Conservation (phyloP, 768 basidiomycete genomes). For the Clitopilus passeckerianus region DNA sequence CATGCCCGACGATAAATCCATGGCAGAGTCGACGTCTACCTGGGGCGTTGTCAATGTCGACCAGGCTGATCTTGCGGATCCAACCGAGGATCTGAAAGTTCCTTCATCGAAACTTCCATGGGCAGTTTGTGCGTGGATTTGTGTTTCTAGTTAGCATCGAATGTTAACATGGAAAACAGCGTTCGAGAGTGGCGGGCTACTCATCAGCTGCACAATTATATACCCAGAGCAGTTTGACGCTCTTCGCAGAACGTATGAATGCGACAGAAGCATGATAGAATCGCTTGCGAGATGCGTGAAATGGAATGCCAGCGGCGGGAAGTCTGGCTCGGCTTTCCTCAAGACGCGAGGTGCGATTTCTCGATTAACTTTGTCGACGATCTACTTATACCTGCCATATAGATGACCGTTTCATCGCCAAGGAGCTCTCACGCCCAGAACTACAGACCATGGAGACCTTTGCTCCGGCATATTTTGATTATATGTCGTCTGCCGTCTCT, state of each 20-base stretch:
- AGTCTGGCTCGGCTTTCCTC: constrained; percentile 94
- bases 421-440: constrained; percentile 88
- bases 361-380: neutral
- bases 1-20: constrained; percentile 88
- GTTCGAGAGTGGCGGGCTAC: constrained; percentile 85
- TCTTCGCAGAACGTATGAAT: constrained; percentile 86
- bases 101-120: constrained; percentile 78
- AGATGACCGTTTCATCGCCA: constrained; percentile 99
- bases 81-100: constrained; percentile 70
- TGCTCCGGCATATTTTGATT: constrained; percentile 96
- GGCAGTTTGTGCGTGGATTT: constrained; percentile 62
- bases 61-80: constrained; percentile 55
- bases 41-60: constrained; percentile 93
- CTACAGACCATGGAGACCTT: constrained; percentile 95
- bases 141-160: neutral
- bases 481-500: constrained; percentile 91
- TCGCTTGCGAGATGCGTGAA: constrained; percentile 91
- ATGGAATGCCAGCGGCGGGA: constrained; percentile 94
- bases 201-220: constrained; percentile 90
- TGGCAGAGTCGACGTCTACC: constrained; percentile 79
- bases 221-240: constrained; percentile 98
- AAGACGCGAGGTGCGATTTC: constrained; percentile 77
- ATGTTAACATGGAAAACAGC: constrained; percentile 35
- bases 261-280: constrained; percentile 91
- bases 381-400: constrained; percentile 5